Base-by-base conservation (phyloP, 108 stramenopile genomes). In the Skeletonema grethae region DNA sequence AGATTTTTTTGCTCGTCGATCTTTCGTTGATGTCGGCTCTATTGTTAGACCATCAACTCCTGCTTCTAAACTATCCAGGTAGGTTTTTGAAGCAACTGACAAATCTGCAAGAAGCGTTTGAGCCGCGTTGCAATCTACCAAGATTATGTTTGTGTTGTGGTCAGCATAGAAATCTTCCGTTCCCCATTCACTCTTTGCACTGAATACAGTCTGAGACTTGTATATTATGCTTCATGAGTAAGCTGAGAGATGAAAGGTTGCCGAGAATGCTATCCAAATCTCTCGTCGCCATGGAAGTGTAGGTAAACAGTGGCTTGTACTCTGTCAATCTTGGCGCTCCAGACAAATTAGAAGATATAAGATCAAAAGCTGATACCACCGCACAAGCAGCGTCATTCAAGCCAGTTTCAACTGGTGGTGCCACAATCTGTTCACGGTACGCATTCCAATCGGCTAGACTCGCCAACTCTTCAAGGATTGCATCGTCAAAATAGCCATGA, bases 401-500 rank as follows among this genome's bases (percentile, higher is more conserved):
- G 29, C 30, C 45, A 2, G 30, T 50, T 55, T 29, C 60, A 6
- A 22, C 20, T 50, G 20, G 20, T 24, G 7, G 20, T 31, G 22
- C 18, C 57, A n/a, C 5, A 35, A 8, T 63, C 79, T n/a, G 28
- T 67, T 57, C 11, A 29, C 60, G 39, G 2, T 61, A 25, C 1
- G 29, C 15, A 18, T 20, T 10, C 53, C 62, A 64, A 31, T 58
- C 12, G 18, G 48, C 46, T 59, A 69, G 53, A 55, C 29, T 43
- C 57, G 61, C 69, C 46, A 85, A 69, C 63, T 85, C 85, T 9
- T 57, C 6, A 5, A 67, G n/a, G 20, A 90, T 34, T 15, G 48
- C 69, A 11, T 29, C 38, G 62, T 90, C 84, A 66, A 50, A 87
- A 13, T 67, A 41, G 18, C 89, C 89, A 75, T 90, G 89, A 24